Evolutionary conservation across 768 basidiomycete species (phyloP).

Genomic region (Pholiota microspora): DNA sequence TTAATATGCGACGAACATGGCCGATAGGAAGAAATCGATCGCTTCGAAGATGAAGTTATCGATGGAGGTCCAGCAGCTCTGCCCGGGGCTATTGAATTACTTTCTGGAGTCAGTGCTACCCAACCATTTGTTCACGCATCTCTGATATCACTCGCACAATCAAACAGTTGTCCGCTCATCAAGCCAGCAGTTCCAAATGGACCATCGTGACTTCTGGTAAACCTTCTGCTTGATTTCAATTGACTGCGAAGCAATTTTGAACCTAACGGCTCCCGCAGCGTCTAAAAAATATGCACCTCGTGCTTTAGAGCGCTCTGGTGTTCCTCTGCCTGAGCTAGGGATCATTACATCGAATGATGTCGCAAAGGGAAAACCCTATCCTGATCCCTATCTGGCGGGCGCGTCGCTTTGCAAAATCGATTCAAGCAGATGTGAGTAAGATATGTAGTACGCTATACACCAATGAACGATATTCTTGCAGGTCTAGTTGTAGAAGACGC

Average conservation of each 20-base stretch:
- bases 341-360: slow-evolving; percentile 77
- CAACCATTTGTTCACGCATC: no score
- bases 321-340: slow-evolving; percentile 56
- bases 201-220: slow-evolving; percentile 84
- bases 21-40: slow-evolving; percentile 59
- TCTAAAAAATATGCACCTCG: slow-evolving; percentile 68
- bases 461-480: slow-evolving; percentile 23
- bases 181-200: slow-evolving; percentile 46
- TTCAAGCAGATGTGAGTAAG: slow-evolving; percentile 51
- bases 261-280: slow-evolving; percentile 38
- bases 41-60: slow-evolving; percentile 79
- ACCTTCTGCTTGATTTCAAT: background rate
- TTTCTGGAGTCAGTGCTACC: slow-evolving; percentile 50
- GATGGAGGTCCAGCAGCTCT: slow-evolving; percentile 59
- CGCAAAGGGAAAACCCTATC: slow-evolving; percentile 77
- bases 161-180: slow-evolving; percentile 28
- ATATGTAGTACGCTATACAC: no score
- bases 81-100: slow-evolving; percentile 60
- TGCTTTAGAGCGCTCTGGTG: slow-evolving; percentile 61
- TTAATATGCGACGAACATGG: background rate
- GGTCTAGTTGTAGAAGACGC: slow-evolving; percentile 91
- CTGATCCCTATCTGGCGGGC: slow-evolving; percentile 83
- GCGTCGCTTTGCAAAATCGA: slow-evolving; percentile 58
- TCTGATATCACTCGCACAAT: background rate
- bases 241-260: background rate